A percentile compares a stretch with the other conserved stretches of the same genome.
Conservation (phyloP, 306 rosid genomes). For the Lathyrus sativus region DNA sequence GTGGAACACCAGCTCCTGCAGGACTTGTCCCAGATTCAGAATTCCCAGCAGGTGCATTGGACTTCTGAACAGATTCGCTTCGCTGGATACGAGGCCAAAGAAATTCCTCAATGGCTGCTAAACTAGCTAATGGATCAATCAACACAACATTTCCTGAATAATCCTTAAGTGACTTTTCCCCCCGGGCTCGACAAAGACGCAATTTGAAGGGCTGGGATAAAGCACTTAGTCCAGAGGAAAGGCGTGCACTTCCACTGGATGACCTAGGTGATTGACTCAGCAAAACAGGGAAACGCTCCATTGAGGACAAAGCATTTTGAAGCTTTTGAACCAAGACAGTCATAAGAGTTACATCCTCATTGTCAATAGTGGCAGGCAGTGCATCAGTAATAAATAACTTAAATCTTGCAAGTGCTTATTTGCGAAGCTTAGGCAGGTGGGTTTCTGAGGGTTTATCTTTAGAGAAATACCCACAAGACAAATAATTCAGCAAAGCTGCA, state of each 20-base stretch:
- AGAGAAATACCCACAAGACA: conserved; percentile 87
- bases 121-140: conserved; percentile 92
- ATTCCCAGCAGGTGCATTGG: too few relatives aligned
- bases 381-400: conserved; percentile 84
- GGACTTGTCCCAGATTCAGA: too few relatives aligned
- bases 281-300: conserved; percentile 96
- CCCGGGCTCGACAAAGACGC: conserved; percentile 94
- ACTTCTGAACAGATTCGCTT: conserved; percentile 79
- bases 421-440: conserved; percentile 79
- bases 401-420: conserved; percentile 78
- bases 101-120: conserved; percentile 97
- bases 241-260: conserved; percentile 84
- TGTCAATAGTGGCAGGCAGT: conserved; percentile 58
- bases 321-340: conserved; percentile 89
- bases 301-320: conserved; percentile 94
- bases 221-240: conserved; percentile 92
- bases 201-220: conserved; percentile 91
- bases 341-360: conserved; percentile 61
- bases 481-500: conserved; percentile 80
- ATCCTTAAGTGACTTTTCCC: conserved; percentile 86
- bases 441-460: conserved; percentile 74
- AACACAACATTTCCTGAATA: conserved; percentile 91
- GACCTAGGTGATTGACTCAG: conserved; percentile 95
- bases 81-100: conserved; percentile 97
- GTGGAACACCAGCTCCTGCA: too few relatives aligned